Percentiles rank a stretch among this genome's conserved stretches.
Evolutionary conservation across 805 yeast species (phyloP).

Genomic region (Saturnispora diversa): DNA sequence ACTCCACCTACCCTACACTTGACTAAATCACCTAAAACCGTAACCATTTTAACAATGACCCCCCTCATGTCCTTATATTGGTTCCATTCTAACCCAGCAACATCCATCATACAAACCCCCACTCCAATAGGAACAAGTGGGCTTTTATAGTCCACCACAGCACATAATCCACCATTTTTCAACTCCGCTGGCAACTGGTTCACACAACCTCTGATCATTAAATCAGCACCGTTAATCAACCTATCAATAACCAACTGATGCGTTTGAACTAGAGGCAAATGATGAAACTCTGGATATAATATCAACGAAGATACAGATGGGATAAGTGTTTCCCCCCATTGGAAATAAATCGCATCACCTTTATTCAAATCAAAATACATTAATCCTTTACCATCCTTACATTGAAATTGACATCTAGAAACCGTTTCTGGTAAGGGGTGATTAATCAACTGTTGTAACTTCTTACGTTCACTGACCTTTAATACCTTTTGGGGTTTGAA

Average conservation of each 20-base stretch:
- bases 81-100: conserved; percentile 30
- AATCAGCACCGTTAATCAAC: conserved; percentile 69
- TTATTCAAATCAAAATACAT: conserved; percentile 52
- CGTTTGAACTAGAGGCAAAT: conserved; percentile 59
- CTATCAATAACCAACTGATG: conserved; percentile 66
- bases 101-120: conserved; percentile 49
- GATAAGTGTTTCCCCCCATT: no score
- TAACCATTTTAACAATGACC: conserved; percentile 41
- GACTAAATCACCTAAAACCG: conserved; percentile 67
- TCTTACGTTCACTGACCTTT: conserved; percentile 72
- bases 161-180: conserved; percentile 54
- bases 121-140: conserved; percentile 67
- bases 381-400: conserved; percentile 47
- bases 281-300: not conserved
- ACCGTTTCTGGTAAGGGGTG: conserved; percentile 42
- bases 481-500: conserved; percentile 71
- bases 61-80: not conserved
- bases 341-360: conserved; percentile 68
- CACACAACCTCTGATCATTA: conserved; percentile 67
- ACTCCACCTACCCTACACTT: conserved; percentile 38
- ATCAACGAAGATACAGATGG: conserved; percentile 28
- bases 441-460: conserved; percentile 34
- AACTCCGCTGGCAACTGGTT: conserved; percentile 50
- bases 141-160: conserved; percentile 49
- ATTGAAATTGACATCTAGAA: conserved; percentile 58